Conservation (phyloP, 129 eudicot species). For the Silybum marianum region DNA sequence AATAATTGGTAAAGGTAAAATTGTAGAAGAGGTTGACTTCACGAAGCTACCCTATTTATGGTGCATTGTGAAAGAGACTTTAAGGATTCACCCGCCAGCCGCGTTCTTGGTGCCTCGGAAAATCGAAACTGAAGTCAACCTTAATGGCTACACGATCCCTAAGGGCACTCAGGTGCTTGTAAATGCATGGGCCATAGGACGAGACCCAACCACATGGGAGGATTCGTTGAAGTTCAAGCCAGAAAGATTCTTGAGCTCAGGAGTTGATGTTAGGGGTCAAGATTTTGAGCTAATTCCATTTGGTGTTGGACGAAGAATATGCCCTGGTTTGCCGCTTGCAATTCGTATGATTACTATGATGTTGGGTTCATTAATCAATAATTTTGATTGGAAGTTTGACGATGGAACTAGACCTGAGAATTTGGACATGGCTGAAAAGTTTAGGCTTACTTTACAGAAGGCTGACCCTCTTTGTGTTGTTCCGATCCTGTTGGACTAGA, state of each 20-base stretch:
- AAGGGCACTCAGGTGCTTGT: slow-evolving; percentile 36
- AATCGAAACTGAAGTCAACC: slow-evolving; percentile 8
- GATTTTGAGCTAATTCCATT: slow-evolving; percentile 38
- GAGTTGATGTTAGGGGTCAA: slow-evolving; percentile 22
- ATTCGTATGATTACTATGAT: slow-evolving; percentile 26
- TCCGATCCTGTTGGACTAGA: slow-evolving; percentile 13
- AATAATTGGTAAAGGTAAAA: slow-evolving; percentile 19
- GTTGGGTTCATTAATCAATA: slow-evolving; percentile 38
- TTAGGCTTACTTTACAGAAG: slow-evolving; percentile 30
- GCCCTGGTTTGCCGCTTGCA: slow-evolving; percentile 43
- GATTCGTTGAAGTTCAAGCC: slow-evolving; percentile 27
- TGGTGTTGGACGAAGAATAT: slow-evolving; percentile 42
- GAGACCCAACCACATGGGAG: slow-evolving; percentile 28
- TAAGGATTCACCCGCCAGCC: slow-evolving; percentile 37
- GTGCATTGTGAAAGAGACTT: slow-evolving; percentile 46
- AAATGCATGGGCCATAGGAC: slow-evolving; percentile 38
- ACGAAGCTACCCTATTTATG: slow-evolving; percentile 31
- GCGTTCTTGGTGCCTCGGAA: slow-evolving; percentile 40
- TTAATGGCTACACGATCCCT: slow-evolving; percentile 25
- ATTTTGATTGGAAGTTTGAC: slow-evolving; percentile 28
- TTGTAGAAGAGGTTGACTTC: slow-evolving; percentile 32
- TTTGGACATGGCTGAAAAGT: slow-evolving; percentile 22
- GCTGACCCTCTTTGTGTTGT: slow-evolving; percentile 26
- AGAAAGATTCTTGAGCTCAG: slow-evolving; percentile 22
- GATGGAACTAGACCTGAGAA: not conserved